Evolutionary conservation across 2,329 filamentous ascomycete species (phyloP).

Genomic region (Scortechinia acanthostroma): DNA sequence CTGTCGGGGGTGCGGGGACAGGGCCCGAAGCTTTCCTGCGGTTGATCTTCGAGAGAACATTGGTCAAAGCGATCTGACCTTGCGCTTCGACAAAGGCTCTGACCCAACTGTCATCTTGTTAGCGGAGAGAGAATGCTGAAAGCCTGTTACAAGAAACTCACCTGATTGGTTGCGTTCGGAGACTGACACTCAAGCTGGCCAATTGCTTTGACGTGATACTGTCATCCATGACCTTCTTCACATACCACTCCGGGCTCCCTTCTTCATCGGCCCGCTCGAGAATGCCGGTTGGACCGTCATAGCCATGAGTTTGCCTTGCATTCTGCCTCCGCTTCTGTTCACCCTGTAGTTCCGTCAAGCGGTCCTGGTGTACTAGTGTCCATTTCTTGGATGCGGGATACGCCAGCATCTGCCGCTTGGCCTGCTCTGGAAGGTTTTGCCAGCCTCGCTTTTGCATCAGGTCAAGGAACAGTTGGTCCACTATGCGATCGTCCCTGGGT

Average conservation of each 20-base stretch:
- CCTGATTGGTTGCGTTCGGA: constrained; percentile 59
- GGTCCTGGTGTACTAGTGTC: constrained; percentile 65
- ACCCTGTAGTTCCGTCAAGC: constrained; percentile 59
- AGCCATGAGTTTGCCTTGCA: constrained; percentile 43
- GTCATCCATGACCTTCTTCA: constrained; percentile 64
- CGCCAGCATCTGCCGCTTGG: constrained; percentile 61
- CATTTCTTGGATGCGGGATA: constrained; percentile 67
- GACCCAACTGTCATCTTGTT: constrained; percentile 43
- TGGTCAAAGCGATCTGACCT: constrained; percentile 63
- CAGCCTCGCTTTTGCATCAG: constrained; percentile 67
- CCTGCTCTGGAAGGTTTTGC: constrained; percentile 64
- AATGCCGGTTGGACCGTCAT: constrained; percentile 36
- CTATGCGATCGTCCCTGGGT: constrained; percentile 49
- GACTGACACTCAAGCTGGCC: constrained; percentile 58
- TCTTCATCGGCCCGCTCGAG: constrained; percentile 45
- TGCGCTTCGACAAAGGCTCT: constrained; percentile 64
- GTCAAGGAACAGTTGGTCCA: constrained; percentile 60
- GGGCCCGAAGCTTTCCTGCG: constrained; percentile 55
- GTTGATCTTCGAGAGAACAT: constrained; percentile 37
- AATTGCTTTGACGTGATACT: constrained; percentile 62
- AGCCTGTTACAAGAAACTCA: constrained; percentile 6
- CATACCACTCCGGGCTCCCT: constrained; percentile 66
- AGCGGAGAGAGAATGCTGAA: constrained; percentile 2
- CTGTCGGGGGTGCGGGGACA: constrained; percentile 38
- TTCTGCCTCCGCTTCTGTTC: constrained; percentile 53